phyloP scores from a whole-genome alignment of 2,329 filamentous ascomycete species.

The Orbilia ellipsospora region DNA sequence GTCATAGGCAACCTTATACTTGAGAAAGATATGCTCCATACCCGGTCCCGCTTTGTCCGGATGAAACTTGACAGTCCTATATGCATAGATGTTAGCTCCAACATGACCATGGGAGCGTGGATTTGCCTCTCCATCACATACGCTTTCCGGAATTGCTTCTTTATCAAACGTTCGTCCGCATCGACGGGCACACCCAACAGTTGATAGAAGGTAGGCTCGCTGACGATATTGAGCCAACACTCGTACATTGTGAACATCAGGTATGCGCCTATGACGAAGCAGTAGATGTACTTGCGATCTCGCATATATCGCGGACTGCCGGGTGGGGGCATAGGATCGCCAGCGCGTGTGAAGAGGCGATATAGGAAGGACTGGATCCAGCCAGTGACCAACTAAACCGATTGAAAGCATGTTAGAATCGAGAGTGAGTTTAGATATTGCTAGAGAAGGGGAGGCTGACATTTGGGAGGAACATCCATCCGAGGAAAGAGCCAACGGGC shows the following conservation, averaged over 20 bases:
- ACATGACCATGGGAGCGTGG: slow-evolving; percentile 60
- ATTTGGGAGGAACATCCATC: slow-evolving; percentile 52
- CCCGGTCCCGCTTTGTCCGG: slow-evolving; percentile 78
- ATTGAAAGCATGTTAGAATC: slow-evolving; percentile 27
- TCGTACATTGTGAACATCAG: slow-evolving; percentile 78
- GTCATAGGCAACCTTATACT: slow-evolving; percentile 84
- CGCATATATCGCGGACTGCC: slow-evolving; percentile 75
- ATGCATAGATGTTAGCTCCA: slow-evolving; percentile 63
- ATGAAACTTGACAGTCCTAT: slow-evolving; percentile 66
- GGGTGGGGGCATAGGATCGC: slow-evolving; percentile 79
- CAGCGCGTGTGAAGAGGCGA: slow-evolving; percentile 86
- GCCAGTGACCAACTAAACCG: slow-evolving; percentile 75
- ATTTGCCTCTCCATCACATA: slow-evolving; percentile 12
- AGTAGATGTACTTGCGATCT: slow-evolving; percentile 84
- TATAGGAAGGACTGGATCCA: slow-evolving; percentile 87
- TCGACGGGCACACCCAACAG: slow-evolving; percentile 76
- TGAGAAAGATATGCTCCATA: slow-evolving; percentile 74
- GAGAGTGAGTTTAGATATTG: background rate
- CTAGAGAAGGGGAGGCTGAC: slow-evolving; percentile 10
- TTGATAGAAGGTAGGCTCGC: slow-evolving; percentile 79
- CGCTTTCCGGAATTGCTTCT: slow-evolving; percentile 83
- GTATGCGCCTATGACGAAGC: slow-evolving; percentile 83
- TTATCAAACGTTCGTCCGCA: slow-evolving; percentile 80
- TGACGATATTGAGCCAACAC: slow-evolving; percentile 81
- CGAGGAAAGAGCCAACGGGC: slow-evolving; percentile 46